Evolutionary conservation across 2,329 filamentous ascomycete species (phyloP).

Genomic region (Penicillium polonicum): DNA sequence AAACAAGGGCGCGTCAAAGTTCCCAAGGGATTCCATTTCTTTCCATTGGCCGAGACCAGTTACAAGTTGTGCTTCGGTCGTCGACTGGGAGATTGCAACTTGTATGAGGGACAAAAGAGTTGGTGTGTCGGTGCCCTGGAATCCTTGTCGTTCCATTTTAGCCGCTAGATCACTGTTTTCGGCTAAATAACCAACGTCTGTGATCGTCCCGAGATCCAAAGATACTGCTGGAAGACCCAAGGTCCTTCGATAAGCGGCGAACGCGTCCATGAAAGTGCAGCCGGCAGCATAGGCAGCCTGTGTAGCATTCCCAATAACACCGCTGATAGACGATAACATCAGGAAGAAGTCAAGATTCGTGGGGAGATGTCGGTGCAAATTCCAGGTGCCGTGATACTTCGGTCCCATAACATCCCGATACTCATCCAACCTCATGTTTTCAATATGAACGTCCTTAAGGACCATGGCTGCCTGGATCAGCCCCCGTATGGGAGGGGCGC

Average conservation of each 20-base stretch:
- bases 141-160: slow-evolving; percentile 26
- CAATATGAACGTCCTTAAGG: slow-evolving; percentile 33
- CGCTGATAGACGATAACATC: slow-evolving; percentile 41
- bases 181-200: slow-evolving; percentile 27
- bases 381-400: slow-evolving; percentile 35
- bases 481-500: slow-evolving; percentile 24
- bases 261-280: slow-evolving; percentile 37
- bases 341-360: slow-evolving; percentile 41
- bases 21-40: slow-evolving; percentile 19
- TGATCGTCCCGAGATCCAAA: slow-evolving; percentile 33
- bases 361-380: slow-evolving; percentile 28
- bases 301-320: slow-evolving; percentile 46
- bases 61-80: slow-evolving; percentile 16
- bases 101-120: slow-evolving; percentile 22
- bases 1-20: slow-evolving; percentile 27
- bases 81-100: slow-evolving; percentile 15
- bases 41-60: slow-evolving; percentile 28
- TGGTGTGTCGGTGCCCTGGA: slow-evolving; percentile 21
- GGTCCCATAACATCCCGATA: slow-evolving; percentile 34
- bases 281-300: slow-evolving; percentile 46
- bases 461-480: slow-evolving; percentile 32
- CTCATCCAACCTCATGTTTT: slow-evolving; percentile 36
- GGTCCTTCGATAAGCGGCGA: slow-evolving; percentile 29
- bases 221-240: slow-evolving; percentile 27
- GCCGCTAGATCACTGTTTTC: slow-evolving; percentile 20